Evolutionary conservation across 176 grass and related monocot species (phyloP), one percentile per base, ranked within the genome.

Genomic region (Bothriochloa decipiens): DNA sequence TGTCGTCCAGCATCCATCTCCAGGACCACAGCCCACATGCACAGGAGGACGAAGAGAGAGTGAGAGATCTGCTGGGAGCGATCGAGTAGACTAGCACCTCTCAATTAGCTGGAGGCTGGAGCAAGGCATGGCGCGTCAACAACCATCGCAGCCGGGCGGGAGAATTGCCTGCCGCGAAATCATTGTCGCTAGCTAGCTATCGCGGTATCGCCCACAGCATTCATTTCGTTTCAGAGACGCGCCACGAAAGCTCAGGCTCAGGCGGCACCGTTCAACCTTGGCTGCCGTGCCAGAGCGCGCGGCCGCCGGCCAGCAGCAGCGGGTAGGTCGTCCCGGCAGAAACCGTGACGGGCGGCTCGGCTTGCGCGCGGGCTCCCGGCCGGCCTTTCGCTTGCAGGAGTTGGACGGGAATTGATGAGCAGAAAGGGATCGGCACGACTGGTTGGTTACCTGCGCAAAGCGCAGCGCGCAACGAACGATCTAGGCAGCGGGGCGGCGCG

Each of bases 351-450:
- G n/a, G 55, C 55, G 55, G 20, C 8, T 3, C 20, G 15, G 46
- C 25, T 15, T 27, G 4, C 27, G 26, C 15, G 72, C 66, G 33
- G 7, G 2, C 35, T 11, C 66, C 11, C 20, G 11, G 47, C 23
- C n/a, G 8, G 40, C 40, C 40, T 42, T 28, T 60, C 40, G 62
- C 71, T 75, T 46, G 70, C 79, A 61, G 61, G 32, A 60, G 37
- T 2, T 18, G 11, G 49, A 70, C 35, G 70, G 8, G 63, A 68
- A 76, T 76, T 87, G 62, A 87, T 82, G 85, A 61, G 46, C 26
- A 37, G 78, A 87, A 70, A 82, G 71, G 47, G 78, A 37, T 26
- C 5, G 35, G 17, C 29, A 53, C 11, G n/a, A 50, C 65, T 22
- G 35, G 1, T 3, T 22, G 35, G 1, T 8, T 35, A 20, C 67